These are phyloP conservation scores for Talaromyces funiculosus DNA, from an alignment of 2,329 filamentous ascomycete species.

Conservation along the genomic window DNA sequence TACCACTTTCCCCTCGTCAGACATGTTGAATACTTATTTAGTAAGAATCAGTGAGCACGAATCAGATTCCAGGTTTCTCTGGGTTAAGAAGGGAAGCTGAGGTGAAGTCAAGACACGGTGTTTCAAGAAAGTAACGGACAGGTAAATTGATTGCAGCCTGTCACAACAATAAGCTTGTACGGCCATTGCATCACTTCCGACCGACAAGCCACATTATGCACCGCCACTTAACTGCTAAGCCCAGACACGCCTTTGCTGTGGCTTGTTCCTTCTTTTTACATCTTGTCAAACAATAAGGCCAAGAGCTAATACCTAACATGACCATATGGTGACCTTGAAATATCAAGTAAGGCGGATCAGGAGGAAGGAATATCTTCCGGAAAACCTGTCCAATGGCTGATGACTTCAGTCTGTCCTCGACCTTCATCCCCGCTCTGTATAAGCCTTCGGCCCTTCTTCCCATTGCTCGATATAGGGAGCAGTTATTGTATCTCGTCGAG, in stretches of 20 bases:
- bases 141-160: neutral
- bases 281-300: neutral
- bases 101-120: neutral
- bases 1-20: slow-evolving; percentile 35
- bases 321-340: neutral
- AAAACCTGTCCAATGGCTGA: slow-evolving; percentile 31
- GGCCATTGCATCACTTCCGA: slow-evolving; percentile 2
- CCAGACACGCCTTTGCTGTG: neutral
- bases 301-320: neutral
- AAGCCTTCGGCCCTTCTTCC: slow-evolving; percentile 79
- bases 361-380: neutral
- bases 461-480: slow-evolving; percentile 75
- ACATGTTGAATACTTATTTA: slow-evolving; percentile 21
- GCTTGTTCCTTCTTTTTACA: neutral
- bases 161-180: slow-evolving; percentile 42
- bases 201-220: neutral
- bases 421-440: slow-evolving; percentile 72
- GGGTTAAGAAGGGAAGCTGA: neutral
- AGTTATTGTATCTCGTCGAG: slow-evolving; percentile 79
- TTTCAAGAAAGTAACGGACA: neutral
- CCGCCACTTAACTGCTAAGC: neutral
- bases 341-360: neutral
- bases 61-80: neutral
- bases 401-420: slow-evolving; percentile 40
- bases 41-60: neutral